These are phyloP conservation scores for Fusarium globosum DNA, from an alignment of 2,329 filamentous ascomycete genomes.

Conservation along the genomic window DNA sequence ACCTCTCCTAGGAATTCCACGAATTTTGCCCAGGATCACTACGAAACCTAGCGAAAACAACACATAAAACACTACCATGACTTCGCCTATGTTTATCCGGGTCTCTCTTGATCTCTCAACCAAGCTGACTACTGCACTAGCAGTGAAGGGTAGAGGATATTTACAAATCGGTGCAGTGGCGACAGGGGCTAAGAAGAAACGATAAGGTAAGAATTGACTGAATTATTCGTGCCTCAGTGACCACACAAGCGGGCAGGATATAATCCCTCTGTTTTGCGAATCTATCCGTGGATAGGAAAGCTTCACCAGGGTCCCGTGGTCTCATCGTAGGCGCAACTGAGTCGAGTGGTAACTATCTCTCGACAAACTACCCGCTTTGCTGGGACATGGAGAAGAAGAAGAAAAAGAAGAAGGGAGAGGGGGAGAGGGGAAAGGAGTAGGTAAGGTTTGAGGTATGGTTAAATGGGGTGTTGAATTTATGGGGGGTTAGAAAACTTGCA, in stretches of 20 bases:
- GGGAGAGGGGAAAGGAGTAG: background rate
- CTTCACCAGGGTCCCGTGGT: background rate
- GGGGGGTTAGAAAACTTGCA: background rate
- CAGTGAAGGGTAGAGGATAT: background rate
- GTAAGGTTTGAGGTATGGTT: background rate
- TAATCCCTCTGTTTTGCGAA: background rate
- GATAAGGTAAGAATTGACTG: background rate
- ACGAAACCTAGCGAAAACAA: background rate
- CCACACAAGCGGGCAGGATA: background rate
- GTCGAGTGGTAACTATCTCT: background rate
- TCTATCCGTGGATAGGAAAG: background rate
- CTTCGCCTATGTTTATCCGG: background rate
- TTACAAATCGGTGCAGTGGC: background rate
- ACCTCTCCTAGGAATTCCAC: background rate
- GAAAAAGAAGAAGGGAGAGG: background rate
- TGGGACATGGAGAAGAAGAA: background rate
- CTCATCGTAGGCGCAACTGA: background rate
- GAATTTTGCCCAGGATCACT: background rate
- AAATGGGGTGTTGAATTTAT: background rate
- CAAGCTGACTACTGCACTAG: background rate
- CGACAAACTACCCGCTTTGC: background rate
- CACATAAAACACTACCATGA: background rate
- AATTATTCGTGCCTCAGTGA: background rate
- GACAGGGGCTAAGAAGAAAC: background rate
- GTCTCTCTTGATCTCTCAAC: background rate